These are phyloP conservation scores for Marasmius tenuissimus DNA, from an alignment of 1,284 basidiomycete genomes.

Conservation along the genomic window DNA sequence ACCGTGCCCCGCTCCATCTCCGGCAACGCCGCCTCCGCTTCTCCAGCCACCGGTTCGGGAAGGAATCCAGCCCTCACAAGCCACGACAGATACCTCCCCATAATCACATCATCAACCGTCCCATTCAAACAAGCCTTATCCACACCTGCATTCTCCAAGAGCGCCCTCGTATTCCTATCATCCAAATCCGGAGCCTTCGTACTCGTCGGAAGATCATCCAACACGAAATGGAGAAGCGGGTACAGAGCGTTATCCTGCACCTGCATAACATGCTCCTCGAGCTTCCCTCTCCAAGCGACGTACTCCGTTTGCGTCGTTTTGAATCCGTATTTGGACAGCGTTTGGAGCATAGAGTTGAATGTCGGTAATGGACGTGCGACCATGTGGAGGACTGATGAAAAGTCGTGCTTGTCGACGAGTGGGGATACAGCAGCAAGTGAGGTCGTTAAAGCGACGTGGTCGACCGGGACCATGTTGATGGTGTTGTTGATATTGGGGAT, in stretches of 20 bases:
- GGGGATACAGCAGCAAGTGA: slow-evolving; percentile 69
- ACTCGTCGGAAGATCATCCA: slow-evolving; percentile 95
- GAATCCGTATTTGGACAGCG: slow-evolving; percentile 84
- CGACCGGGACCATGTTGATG: slow-evolving; percentile 97
- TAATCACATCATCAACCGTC: slow-evolving; percentile 76
- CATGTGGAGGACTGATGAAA: slow-evolving; percentile 73
- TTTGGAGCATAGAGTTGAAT: slow-evolving; percentile 86
- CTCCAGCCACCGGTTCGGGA: slow-evolving; percentile 50
- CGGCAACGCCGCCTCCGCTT: slow-evolving; percentile 48
- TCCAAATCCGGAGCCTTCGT: slow-evolving; percentile 94
- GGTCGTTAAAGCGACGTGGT: slow-evolving; percentile 89
- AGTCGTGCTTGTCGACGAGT: slow-evolving; percentile 30
- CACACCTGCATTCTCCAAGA: slow-evolving; percentile 40
- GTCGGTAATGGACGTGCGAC: slow-evolving; percentile 86
- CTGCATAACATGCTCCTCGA: slow-evolving; percentile 95
- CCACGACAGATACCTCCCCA: slow-evolving; percentile 96
- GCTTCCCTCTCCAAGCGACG: slow-evolving; percentile 85
- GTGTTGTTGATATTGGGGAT: slow-evolving; percentile 98
- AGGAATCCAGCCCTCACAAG: slow-evolving; percentile 87
- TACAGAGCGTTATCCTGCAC: slow-evolving; percentile 96
- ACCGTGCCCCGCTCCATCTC: slow-evolving; percentile 32
- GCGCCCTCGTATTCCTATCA: slow-evolving; percentile 76
- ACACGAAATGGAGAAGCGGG: slow-evolving; percentile 94
- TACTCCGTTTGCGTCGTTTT: slow-evolving; percentile 82
- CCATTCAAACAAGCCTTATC: slow-evolving; percentile 32